A percentile compares a stretch with the other conserved stretches of the same genome.
Conservation (phyloP, 108 stramenopile species). For the Cyclotella kingstonii region DNA sequence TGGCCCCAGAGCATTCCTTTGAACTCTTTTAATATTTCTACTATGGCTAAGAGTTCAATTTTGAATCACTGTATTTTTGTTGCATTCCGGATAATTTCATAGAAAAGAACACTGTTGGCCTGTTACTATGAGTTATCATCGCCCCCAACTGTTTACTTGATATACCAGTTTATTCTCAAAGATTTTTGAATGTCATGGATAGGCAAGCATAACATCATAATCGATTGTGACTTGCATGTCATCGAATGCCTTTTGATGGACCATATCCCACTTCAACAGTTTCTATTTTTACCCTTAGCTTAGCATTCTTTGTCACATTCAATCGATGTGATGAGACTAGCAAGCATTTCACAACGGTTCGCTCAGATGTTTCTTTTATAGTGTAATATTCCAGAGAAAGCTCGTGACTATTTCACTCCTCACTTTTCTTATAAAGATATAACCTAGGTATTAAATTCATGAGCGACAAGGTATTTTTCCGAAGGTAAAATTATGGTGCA, state of each 20-base stretch:
- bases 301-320: too few species aligned
- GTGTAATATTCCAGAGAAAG: too few species aligned
- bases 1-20: not conserved
- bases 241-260: too few species aligned
- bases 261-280: too few species aligned
- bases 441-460: constrained; percentile 42
- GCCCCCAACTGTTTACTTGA: not conserved
- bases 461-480: constrained; percentile 44
- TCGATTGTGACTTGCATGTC: too few species aligned
- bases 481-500: constrained; percentile 47
- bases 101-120: not conserved
- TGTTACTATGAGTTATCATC: not conserved
- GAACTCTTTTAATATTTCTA: not conserved
- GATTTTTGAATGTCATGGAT: not conserved
- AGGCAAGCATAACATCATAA: not conserved
- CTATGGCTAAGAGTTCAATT: not conserved
- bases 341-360: too few species aligned
- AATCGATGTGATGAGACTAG: too few species aligned
- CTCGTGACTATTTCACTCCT: too few species aligned
- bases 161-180: not conserved
- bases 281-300: too few species aligned
- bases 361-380: too few species aligned
- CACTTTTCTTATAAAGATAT: constrained; percentile 11
- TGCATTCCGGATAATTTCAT: not conserved
- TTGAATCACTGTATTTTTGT: not conserved